Evolutionary conservation across 441 rosid species (phyloP).

Genomic region (Erodium texanum): DNA sequence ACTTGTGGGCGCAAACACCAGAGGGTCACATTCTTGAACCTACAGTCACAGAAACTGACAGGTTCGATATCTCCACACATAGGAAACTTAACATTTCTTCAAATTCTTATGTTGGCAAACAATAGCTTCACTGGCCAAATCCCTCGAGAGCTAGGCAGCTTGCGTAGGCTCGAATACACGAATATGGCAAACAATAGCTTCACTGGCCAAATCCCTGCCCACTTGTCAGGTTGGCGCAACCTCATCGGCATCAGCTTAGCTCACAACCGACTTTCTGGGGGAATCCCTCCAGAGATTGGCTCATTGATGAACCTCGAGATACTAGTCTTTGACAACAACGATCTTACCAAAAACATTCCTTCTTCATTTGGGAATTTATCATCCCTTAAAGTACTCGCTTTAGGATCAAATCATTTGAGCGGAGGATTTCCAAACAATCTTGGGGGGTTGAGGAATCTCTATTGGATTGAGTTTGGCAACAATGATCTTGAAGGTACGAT

Average conservation of each 20-base stretch:
- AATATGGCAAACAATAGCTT: not conserved
- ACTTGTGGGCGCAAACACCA: slow-evolving; percentile 4
- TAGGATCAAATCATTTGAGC: not conserved
- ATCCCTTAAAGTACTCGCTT: slow-evolving; percentile 2
- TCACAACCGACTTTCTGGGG: not conserved
- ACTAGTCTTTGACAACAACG: not conserved
- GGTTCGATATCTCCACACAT: slow-evolving; percentile 19
- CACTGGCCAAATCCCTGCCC: slow-evolving; percentile 10
- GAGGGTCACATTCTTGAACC: slow-evolving; percentile 9
- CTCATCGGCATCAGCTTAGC: not conserved
- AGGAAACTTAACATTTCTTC: slow-evolving; percentile 20
- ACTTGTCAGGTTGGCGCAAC: slow-evolving; percentile 10
- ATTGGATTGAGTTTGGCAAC: not conserved
- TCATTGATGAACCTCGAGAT: not conserved
- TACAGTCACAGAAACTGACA: not conserved
- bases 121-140: slow-evolving; percentile 10
- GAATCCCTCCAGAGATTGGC: slow-evolving; percentile 2
- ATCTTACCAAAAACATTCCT: slow-evolving; percentile 18
- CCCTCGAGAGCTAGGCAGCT: slow-evolving; percentile 8
- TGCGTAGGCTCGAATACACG: not conserved
- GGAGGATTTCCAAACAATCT: slow-evolving; percentile 20
- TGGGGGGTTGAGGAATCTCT: slow-evolving; percentile 12
- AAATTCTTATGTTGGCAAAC: not conserved
- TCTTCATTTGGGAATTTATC: slow-evolving; percentile 20
- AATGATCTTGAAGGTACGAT: slow-evolving; percentile 19